Percentiles rank a stretch among this genome's conserved stretches.
phyloP scores from a whole-genome alignment of 164 flowering plant genomes.

The Santalum album region DNA sequence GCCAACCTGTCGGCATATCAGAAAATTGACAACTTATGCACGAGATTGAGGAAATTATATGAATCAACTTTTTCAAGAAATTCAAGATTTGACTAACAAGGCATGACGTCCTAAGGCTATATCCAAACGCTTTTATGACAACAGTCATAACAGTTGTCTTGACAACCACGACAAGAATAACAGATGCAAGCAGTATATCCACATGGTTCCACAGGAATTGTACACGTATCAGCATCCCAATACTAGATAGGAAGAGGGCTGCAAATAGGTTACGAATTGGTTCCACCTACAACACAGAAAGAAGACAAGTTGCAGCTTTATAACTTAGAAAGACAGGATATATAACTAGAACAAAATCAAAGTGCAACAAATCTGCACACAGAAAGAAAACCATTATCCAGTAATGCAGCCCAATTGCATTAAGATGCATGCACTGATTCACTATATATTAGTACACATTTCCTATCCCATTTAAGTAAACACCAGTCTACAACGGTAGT shows the following conservation, averaged over 20 bases:
- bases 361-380: no score
- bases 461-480: no score
- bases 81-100: slow-evolving; percentile 35
- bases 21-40: not conserved
- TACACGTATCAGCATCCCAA: slow-evolving; percentile 95
- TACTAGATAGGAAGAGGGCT: slow-evolving; percentile 92
- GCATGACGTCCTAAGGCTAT: slow-evolving; percentile 53
- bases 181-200: slow-evolving; percentile 90
- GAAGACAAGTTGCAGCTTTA: no score
- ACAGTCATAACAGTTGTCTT: slow-evolving; percentile 61
- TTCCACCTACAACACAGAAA: slow-evolving; percentile 62
- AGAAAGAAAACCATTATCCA: no score
- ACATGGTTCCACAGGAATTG: slow-evolving; percentile 93
- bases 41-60: not conserved
- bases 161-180: slow-evolving; percentile 71
- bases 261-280: slow-evolving; percentile 95
- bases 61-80: not conserved
- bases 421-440: no score
- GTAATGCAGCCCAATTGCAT: no score
- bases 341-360: no score
- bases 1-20: slow-evolving; percentile 91
- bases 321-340: no score
- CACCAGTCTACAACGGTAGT: no score
- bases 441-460: no score
- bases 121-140: slow-evolving; percentile 72